phyloP scores from a whole-genome alignment of 164 flowering plant species.

The Stephania cephalantha region DNA sequence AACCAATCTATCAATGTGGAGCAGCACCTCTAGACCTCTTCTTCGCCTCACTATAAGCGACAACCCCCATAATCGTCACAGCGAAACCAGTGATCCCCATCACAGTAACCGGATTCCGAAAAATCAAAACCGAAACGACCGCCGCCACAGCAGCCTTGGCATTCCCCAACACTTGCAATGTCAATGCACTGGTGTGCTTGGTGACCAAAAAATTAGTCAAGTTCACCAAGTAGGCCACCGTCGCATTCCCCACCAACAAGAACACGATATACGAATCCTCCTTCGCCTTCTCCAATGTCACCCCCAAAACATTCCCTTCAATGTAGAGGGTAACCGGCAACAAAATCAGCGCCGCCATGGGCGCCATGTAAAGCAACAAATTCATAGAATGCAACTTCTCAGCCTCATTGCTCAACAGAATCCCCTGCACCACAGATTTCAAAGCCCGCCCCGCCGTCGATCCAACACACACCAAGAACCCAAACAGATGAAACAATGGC shows the following conservation, averaged over 20 bases:
- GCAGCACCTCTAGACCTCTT: conserved; percentile 59
- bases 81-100: conserved; percentile 93
- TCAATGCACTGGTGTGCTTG: conserved; percentile 89
- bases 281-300: conserved; percentile 56
- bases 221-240: conserved; percentile 93
- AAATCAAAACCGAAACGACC: conserved; percentile 82
- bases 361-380: conserved; percentile 87
- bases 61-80: conserved; percentile 90
- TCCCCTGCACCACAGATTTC: conserved; percentile 88
- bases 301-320: conserved; percentile 69
- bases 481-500: conserved; percentile 77
- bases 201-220: conserved; percentile 90
- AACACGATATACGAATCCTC: conserved; percentile 49
- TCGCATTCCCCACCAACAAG: conserved; percentile 67
- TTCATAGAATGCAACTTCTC: conserved; percentile 94
- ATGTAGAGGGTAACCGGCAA: conserved; percentile 67
- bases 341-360: conserved; percentile 77
- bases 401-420: conserved; percentile 60
- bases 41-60: conserved; percentile 89
- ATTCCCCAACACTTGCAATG: conserved; percentile 88
- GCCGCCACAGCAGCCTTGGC: conserved; percentile 98
- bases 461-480: conserved; percentile 71
- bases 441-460: conserved; percentile 87
- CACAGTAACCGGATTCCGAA: conserved; percentile 83
- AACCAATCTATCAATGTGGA: conserved; percentile 28